Base-by-base conservation (phyloP, 1,284 basidiomycete species). In the Baeospora myosura region DNA sequence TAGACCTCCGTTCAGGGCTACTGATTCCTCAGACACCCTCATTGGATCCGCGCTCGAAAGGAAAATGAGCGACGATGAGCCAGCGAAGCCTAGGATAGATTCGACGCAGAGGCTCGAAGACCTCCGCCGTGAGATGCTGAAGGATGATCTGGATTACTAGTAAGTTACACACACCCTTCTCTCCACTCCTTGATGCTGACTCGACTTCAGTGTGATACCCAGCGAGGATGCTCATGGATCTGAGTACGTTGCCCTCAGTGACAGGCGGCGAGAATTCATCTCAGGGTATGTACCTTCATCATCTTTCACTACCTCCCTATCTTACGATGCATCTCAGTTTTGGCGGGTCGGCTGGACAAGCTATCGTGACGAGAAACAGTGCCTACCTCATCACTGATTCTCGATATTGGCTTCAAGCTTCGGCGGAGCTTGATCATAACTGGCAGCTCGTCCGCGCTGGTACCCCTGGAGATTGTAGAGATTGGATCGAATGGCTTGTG, bases 151-250 rank as follows among this genome's bases (percentile, higher is more conserved):
- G 37, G 86, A 91, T 61, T 93, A 85, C 60, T 93, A 93, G 90
- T 92, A 53, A 63, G 87, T 78, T 2, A 4, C 4, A 12, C 32
- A 33, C 16, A 17, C 20, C 20, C 31, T 42, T 42, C 39, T 29
- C 24, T 37, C 22, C 8, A 41, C 48, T 41, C 22, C n/a, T 35
- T 41, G 17, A 42, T n/a, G 41, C 52, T 39, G 45, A 16, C 29
- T 35, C 35, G 37, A 36, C 33, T 44, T 38, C 42, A 84, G 81
- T 51, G 57, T 87, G 43, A 67, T 95, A 23, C 88, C 90, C 1
- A 82, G 77, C 41, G 88, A 90, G 58, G 92, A 96, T 59, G 84
- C 90, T 7, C 92, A 96, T 59, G 80, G 80, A 44, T 92, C 89
- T 3, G 93, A 96, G 60, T 91, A 89, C 49, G 82, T 93, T 8